Percentiles rank a stretch among this genome's conserved stretches.
Conservation (phyloP, 2,329 filamentous ascomycete species). For the Fonsecaea monophora region DNA sequence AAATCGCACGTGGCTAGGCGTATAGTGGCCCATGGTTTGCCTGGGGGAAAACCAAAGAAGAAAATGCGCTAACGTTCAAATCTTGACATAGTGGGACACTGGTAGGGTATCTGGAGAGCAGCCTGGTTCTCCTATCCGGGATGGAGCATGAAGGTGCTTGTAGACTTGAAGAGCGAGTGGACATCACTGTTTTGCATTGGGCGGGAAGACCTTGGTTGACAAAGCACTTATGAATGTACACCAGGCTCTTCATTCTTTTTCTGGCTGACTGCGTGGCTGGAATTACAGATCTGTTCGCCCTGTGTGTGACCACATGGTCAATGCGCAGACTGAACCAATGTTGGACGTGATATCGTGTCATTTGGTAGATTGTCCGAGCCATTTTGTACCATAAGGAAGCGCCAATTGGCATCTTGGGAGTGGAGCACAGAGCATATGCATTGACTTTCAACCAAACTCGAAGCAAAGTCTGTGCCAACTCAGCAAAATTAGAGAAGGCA, state of each 20-base stretch:
- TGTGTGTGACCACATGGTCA: not conserved
- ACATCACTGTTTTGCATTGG: not conserved
- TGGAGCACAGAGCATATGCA: not conserved
- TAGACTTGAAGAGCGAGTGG: not conserved
- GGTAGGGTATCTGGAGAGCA: not conserved
- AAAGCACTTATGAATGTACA: not conserved
- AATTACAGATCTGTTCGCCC: not conserved
- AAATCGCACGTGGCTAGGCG: not conserved
- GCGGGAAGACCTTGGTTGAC: not conserved
- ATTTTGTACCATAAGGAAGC: not conserved
- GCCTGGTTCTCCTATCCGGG: not conserved
- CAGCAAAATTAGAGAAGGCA: not conserved
- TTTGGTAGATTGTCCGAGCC: not conserved
- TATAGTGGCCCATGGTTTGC: not conserved
- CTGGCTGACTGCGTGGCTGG: not conserved
- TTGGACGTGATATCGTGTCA: not conserved
- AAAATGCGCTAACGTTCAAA: not conserved
- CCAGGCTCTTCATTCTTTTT: not conserved
- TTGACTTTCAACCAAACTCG: not conserved
- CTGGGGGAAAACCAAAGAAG: not conserved
- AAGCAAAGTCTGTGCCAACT: not conserved
- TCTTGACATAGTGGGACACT: not conserved
- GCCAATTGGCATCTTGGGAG: conserved; percentile 1
- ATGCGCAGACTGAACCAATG: not conserved
- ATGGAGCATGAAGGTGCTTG: not conserved